phyloP scores from a whole-genome alignment of 208 protist genomes.

The Novymonas esmeraldas region DNA sequence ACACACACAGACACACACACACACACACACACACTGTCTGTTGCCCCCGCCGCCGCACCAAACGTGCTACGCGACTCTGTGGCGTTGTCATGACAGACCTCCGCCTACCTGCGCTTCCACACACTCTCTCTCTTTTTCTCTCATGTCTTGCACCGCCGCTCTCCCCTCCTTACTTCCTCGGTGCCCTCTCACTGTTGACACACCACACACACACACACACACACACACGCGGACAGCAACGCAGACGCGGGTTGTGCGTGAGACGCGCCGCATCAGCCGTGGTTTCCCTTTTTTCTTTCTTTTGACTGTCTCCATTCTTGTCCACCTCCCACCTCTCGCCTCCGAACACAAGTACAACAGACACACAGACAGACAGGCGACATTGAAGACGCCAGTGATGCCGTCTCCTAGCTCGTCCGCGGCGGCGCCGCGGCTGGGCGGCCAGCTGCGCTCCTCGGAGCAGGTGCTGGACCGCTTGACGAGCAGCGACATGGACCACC shows the following conservation, averaged over 20 bases:
- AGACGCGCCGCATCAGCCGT: too few species aligned
- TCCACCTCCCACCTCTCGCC: neutral
- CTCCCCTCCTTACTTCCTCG: neutral
- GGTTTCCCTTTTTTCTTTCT: neutral
- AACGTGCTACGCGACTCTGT: too few species aligned
- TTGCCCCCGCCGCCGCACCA: too few species aligned
- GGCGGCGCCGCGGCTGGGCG: constrained; percentile 11
- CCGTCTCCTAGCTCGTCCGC: constrained; percentile 1
- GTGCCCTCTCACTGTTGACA: too few species aligned
- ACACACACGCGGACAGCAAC: constrained; percentile 3
- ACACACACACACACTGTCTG: too few species aligned
- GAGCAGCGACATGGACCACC: constrained; percentile 41
- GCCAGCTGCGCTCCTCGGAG: constrained; percentile 34
- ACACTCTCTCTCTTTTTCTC: neutral
- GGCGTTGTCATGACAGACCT: neutral
- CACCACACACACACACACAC: constrained; percentile 5
- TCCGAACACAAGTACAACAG: neutral
- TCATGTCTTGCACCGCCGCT: neutral
- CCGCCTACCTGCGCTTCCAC: neutral
- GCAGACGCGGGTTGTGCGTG: neutral
- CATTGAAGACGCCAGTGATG: constrained; percentile 4
- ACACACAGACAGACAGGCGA: neutral
- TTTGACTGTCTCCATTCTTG: neutral
- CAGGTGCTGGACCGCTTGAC: constrained; percentile 28
- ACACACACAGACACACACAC: too few species aligned